phyloP scores from a whole-genome alignment of 345 rosid genomes.

The Barbarea vulgaris region DNA sequence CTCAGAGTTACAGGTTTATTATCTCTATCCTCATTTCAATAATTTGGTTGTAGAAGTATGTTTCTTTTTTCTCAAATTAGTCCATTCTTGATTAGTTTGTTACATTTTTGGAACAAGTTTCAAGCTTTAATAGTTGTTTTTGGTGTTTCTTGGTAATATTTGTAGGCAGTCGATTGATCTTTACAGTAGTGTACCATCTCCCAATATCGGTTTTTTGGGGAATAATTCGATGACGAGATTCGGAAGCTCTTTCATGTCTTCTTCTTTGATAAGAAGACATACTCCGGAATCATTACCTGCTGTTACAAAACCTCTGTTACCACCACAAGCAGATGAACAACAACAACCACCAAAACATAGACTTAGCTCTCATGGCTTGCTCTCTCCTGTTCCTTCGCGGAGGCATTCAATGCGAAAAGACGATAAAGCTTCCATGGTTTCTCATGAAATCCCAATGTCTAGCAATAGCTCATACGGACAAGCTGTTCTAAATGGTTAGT shows the following conservation, averaged over 20 bases:
- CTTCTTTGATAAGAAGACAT: constrained; percentile 63
- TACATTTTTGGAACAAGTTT: background rate
- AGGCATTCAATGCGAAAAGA: constrained; percentile 39
- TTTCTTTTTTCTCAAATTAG: background rate
- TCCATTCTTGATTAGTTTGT: background rate
- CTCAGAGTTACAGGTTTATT: constrained; percentile 91
- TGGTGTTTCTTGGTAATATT: constrained; percentile 30
- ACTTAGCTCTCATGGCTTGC: constrained; percentile 57
- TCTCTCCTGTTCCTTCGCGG: constrained; percentile 53
- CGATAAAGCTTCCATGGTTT: constrained; percentile 44
- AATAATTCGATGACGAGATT: constrained; percentile 65
- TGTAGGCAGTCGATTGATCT: constrained; percentile 94
- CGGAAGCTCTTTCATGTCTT: constrained; percentile 72
- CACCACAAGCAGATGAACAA: constrained; percentile 43
- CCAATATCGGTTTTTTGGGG: constrained; percentile 65
- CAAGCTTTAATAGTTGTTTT: background rate
- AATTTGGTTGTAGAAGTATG: background rate
- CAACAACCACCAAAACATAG: constrained; percentile 43
- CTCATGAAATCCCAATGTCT: constrained; percentile 71
- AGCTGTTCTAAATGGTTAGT: constrained; percentile 83
- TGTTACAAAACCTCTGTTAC: constrained; percentile 56
- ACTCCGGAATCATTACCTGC: constrained; percentile 65
- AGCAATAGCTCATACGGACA: constrained; percentile 78
- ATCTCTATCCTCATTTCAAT: background rate
- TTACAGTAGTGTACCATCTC: constrained; percentile 90